Conservation (phyloP, 805 yeast species). For the Cyberlindnera galapagoensis region DNA sequence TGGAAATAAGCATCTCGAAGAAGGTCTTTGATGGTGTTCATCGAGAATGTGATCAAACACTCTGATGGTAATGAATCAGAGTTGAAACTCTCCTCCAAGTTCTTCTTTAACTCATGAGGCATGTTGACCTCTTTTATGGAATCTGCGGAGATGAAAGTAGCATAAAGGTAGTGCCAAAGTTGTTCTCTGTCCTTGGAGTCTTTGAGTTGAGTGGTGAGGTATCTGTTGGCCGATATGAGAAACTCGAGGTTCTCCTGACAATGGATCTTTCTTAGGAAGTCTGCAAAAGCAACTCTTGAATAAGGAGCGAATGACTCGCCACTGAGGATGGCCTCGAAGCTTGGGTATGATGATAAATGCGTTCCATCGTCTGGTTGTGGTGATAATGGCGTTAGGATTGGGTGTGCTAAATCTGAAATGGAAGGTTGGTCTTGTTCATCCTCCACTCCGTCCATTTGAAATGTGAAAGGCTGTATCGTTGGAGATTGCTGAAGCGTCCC, state of each 20-base stretch:
- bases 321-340: constrained; percentile 17
- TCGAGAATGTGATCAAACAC: constrained; percentile 16
- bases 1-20: constrained; percentile 22
- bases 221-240: constrained; percentile 17
- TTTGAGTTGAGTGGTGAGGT: constrained; percentile 6
- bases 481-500: constrained; percentile 1
- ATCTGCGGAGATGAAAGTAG: constrained; percentile 34
- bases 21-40: constrained; percentile 18
- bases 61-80: constrained; percentile 11
- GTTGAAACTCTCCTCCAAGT: constrained; percentile 7
- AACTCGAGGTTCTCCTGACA: constrained; percentile 24
- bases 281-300: constrained; percentile 22
- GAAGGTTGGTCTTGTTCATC: constrained; percentile 2
- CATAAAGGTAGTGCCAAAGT: constrained; percentile 24
- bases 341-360: constrained; percentile 12
- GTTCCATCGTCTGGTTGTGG: constrained; percentile 12
- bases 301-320: constrained; percentile 22
- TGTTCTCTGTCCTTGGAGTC: constrained; percentile 6
- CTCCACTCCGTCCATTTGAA: constrained; percentile 3
- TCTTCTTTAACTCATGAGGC: constrained; percentile 20
- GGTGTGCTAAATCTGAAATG: too few species aligned
- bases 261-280: constrained; percentile 19
- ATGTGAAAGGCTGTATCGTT: constrained; percentile 1
- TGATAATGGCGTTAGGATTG: constrained; percentile 18
- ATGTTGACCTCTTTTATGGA: constrained; percentile 31